Conservation (phyloP, 345 rosid genomes). For the Eucalyptus virginea region DNA sequence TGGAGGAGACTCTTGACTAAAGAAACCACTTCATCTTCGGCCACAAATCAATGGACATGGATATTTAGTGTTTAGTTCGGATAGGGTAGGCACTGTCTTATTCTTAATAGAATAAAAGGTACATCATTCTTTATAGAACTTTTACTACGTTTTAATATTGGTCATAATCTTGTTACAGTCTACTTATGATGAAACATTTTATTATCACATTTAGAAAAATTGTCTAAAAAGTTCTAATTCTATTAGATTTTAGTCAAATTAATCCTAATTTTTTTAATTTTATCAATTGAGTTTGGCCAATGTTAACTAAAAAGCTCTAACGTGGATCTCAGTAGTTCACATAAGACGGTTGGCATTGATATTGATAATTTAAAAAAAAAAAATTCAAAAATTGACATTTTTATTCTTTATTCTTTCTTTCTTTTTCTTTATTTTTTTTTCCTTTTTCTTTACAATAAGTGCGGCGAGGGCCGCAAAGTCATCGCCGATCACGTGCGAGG, state of each 20-base stretch:
- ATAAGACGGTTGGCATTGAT: rapidly evolving
- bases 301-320: no score
- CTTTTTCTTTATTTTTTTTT: background rate
- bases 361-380: rapidly evolving
- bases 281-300: no score
- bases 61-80: background rate
- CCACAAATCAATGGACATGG: background rate
- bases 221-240: no score
- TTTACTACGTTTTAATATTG: background rate
- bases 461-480: background rate
- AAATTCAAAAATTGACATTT: no score
- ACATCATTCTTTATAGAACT: background rate
- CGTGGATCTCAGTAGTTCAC: no score
- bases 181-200: background rate
- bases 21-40: background rate
- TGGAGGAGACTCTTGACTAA: background rate
- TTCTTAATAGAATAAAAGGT: background rate
- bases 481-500: background rate
- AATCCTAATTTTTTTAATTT: no score
- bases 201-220: background rate
- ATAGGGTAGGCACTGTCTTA: background rate
- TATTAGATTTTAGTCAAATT: background rate
- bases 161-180: background rate
- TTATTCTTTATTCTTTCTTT: no score
- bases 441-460: background rate